A percentile compares a stretch with the other conserved stretches of the same genome.
Evolutionary conservation across 1,139 yeast genomes (phyloP).

Genomic region (Geotrichum fermentans): DNA sequence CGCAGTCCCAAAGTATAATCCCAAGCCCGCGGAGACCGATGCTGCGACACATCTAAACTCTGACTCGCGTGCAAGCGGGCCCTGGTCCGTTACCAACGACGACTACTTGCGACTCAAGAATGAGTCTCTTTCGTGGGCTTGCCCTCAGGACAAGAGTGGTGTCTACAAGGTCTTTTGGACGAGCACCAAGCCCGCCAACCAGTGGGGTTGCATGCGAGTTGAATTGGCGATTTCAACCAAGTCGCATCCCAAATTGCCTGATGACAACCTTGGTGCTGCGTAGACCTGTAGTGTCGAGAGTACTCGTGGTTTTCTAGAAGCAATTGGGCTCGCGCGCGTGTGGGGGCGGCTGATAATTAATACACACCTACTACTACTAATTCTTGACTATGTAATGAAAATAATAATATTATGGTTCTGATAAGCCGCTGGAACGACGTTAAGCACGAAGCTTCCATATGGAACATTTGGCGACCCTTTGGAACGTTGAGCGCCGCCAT

Average conservation of each 20-base stretch:
- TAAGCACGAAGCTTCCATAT: no score
- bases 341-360: no score
- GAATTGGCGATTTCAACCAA: constrained; percentile 1
- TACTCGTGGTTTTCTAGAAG: no score
- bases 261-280: no score
- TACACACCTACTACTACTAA: no score
- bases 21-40: not conserved
- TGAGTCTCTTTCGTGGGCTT: constrained; percentile 13
- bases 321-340: no score
- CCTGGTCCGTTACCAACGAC: constrained; percentile 6
- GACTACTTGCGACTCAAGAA: constrained; percentile 4
- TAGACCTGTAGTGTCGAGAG: no score
- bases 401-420: no score
- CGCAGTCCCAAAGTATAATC: not conserved
- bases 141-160: constrained; percentile 7
- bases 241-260: not conserved
- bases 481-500: no score
- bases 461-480: no score
- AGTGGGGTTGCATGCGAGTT: constrained; percentile 13
- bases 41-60: not conserved
- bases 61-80: not conserved
- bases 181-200: constrained; percentile 6
- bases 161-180: constrained; percentile 13
- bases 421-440: no score
- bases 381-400: no score